Conservation (phyloP, 192 early-diverging fungal genomes). For the Umbelopsis ramanniana region DNA sequence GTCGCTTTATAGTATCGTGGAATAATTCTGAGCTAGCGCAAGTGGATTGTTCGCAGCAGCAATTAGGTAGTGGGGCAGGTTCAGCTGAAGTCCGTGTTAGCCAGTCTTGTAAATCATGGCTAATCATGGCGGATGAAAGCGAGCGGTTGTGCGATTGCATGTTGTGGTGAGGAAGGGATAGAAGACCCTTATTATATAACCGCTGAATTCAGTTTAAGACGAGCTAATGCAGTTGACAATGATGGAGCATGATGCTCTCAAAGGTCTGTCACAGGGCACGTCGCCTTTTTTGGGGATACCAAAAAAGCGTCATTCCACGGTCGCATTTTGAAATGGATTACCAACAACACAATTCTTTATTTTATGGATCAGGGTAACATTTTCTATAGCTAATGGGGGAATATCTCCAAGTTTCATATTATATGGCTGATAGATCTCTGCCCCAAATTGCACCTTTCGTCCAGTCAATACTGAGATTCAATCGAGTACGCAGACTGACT, state of each 20-base stretch:
- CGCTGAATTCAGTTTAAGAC: not conserved
- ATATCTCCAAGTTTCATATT: not conserved
- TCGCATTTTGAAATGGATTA: not conserved
- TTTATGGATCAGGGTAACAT: not conserved
- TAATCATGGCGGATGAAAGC: constrained; percentile 15
- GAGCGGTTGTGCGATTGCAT: constrained; percentile 22
- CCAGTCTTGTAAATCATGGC: constrained; percentile 29
- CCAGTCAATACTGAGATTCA: constrained; percentile 44
- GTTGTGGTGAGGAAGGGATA: not conserved
- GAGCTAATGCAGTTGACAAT: constrained; percentile 1
- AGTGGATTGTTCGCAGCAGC: constrained; percentile 26
- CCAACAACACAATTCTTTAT: not conserved
- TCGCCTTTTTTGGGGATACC: constrained; percentile 19
- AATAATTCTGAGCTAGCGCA: constrained; percentile 24
- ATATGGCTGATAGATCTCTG: constrained; percentile 35
- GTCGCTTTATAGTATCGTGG: constrained; percentile 24
- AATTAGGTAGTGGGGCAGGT: constrained; percentile 2
- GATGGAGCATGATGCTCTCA: constrained; percentile 20
- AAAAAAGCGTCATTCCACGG: constrained; percentile 21
- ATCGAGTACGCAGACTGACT: constrained; percentile 39
- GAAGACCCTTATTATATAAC: not conserved
- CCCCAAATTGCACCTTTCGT: constrained; percentile 33
- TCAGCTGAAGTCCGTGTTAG: constrained; percentile 29
- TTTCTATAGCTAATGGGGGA: no score
- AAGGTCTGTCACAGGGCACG: constrained; percentile 18